Base-by-base conservation (phyloP, 441 rosid species). In the Kokia cookei region DNA sequence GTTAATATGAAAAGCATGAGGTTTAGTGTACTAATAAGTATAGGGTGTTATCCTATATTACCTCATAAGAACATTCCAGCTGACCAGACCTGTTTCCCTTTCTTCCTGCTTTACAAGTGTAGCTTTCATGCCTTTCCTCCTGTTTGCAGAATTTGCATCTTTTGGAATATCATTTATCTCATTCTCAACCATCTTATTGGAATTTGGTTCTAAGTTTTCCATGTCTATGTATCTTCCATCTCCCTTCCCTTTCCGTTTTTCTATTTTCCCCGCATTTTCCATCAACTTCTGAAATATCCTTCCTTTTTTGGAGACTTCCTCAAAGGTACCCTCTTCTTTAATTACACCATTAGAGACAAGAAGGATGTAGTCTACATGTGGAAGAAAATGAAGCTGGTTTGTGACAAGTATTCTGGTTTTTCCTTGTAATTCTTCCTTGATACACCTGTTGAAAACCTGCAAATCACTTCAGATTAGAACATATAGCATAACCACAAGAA, bases 261-360 rank as follows among this genome's bases (percentile, higher is more conserved):
- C 98, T 95, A 92, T 90, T 84, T 97, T 93, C 29, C 99, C 98
- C 3, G 97, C 97, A 86, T 90, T 96, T 85, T 93, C 95, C 98
- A 93, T 94, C 63, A 96, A 84, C 77, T 88, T 94, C 78, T 88
- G 88, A 88, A 97, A 93, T 71, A 93, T 58, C 65, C n/a, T 74
- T 65, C 99, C 96, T 43, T 65, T 86, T 81, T 71, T 80, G 8
- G 94, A 91, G 77, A 97, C 86, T 72, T 91, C 95, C 84, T 90
- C 91, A 68, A 92, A 97, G 72, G 97, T 93, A 78, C 99, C 99
- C 37, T 90, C 94, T 83, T 93, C 99, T 80, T 88, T 93, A 64
- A 97, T 83, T 78, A 69, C 83, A 78, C 99, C 98, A 63, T 92
- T 90, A 67, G 84, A 83, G 59, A 94, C 89, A 59, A 97, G 63